phyloP scores from a whole-genome alignment of 176 grass and related monocot genomes.

The Poa pratensis region DNA sequence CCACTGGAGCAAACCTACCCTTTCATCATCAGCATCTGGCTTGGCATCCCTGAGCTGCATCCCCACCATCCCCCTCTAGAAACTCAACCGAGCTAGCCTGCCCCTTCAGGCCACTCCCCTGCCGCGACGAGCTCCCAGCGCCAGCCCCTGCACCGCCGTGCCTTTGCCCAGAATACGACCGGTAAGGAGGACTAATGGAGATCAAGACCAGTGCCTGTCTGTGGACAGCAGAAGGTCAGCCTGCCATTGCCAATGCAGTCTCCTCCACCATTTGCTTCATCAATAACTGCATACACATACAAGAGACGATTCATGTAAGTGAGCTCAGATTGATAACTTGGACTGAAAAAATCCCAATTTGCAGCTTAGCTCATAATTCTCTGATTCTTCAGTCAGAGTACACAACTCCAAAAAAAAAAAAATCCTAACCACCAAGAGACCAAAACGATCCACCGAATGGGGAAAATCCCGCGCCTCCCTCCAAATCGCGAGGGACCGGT shows the following conservation, averaged over 20 bases:
- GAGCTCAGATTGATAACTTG: background rate
- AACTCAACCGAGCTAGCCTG: slow-evolving; percentile 67
- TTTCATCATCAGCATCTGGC: slow-evolving; percentile 64
- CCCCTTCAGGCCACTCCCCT: slow-evolving; percentile 59
- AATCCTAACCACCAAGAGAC: slow-evolving; percentile 19
- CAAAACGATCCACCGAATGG: slow-evolving; percentile 1
- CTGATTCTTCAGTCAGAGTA: slow-evolving; percentile 18
- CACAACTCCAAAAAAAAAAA: background rate
- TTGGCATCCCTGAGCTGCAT: slow-evolving; percentile 78
- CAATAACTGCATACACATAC: background rate
- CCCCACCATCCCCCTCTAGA: slow-evolving; percentile 81
- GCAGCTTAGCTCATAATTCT: background rate
- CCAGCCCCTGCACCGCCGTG: slow-evolving; percentile 49
- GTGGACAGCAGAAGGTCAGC: slow-evolving; percentile 28
- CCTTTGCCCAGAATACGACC: slow-evolving; percentile 59
- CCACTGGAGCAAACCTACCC: slow-evolving; percentile 43
- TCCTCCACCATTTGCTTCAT: background rate
- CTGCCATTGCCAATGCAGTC: slow-evolving; percentile 14
- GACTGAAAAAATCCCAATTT: background rate
- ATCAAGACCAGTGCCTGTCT: slow-evolving; percentile 14
- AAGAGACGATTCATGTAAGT: background rate
- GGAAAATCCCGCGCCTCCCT: background rate
- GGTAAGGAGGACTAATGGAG: background rate
- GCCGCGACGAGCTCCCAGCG: slow-evolving; percentile 65
- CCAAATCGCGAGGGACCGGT: slow-evolving; percentile 36